Evolutionary conservation across 2,329 filamentous ascomycete species (phyloP), one percentile per base, ranked within the genome.

Genomic region (Cadophora malorum): DNA sequence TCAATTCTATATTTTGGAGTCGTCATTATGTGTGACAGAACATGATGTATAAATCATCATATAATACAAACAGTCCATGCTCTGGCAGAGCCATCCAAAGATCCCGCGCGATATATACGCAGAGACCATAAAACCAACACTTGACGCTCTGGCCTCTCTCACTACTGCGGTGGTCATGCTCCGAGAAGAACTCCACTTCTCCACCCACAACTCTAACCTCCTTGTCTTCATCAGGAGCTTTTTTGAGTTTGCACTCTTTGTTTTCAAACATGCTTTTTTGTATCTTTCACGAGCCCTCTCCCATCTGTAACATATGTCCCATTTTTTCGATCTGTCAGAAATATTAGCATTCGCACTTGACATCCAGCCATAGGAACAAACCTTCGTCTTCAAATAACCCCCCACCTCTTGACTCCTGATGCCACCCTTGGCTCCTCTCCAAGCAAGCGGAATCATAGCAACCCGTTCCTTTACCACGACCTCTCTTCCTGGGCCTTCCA

Each of bases 301-400:
- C 72, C 83, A 88, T 85, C 59, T 89, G 85, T 49, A 91, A 77
- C 88, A 95, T 89, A 76, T 96, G 92, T 10, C 92, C 92, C 92
- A 96, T 95, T 79, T 94, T 94, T 72, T 93, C 90, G 71, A 96
- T 94, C 91, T 94, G 68, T 23, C 6, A 28, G 5, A 4, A n/a
- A 4, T 25, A 0, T 56, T 49, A 60, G 38, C 50, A 21, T 56
- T 12, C 21, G 35, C 28, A 14, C 9, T 23, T 41, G 4, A n/a
- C n/a, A 33, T 16, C 10, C 28, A 21, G 9, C 28, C 23, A 19
- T 5, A 8, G 33, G 31, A 65, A 80, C 87, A 78, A 77, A 95
- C 93, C 90, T 99, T 99, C 2, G 96, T 97, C 79, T 91, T 92
- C 71, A 99, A 82, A 82, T 99, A 99, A 7, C 92, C 94, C 75